These are phyloP conservation scores for Boletus subparvulus DNA, from an alignment of 768 basidiomycete species.

Conservation along the genomic window DNA sequence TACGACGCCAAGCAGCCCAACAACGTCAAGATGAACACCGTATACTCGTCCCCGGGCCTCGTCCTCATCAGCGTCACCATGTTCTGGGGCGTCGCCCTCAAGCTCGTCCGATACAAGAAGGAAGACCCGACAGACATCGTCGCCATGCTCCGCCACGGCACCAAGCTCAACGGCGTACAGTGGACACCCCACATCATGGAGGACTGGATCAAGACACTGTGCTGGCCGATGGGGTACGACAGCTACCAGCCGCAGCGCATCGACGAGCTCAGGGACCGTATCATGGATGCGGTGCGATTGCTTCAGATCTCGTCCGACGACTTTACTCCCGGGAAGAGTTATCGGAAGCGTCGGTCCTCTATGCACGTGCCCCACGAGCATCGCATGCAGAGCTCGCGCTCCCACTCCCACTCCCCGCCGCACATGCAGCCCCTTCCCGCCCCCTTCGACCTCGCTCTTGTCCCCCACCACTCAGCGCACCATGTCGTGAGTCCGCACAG, in stretches of 20 bases:
- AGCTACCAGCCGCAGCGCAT: slow-evolving; percentile 45
- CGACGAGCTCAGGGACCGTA: slow-evolving; percentile 46
- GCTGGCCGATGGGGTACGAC: slow-evolving; percentile 64
- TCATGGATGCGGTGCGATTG: slow-evolving; percentile 51
- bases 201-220: slow-evolving; percentile 54
- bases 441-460: slow-evolving; percentile 2
- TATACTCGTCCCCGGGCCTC: slow-evolving; percentile 58
- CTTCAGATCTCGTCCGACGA: slow-evolving; percentile 22
- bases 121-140: slow-evolving; percentile 67
- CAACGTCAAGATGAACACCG: slow-evolving; percentile 54
- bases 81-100: slow-evolving; percentile 71
- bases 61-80: slow-evolving; percentile 61
- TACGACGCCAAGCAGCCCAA: slow-evolving; percentile 47
- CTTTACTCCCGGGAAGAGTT: background rate
- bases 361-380: slow-evolving; percentile 6
- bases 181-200: slow-evolving; percentile 60
- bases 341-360: slow-evolving; percentile 10
- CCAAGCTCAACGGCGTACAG: slow-evolving; percentile 45
- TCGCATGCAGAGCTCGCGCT: background rate
- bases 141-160: slow-evolving; percentile 63
- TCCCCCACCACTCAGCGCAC: background rate
- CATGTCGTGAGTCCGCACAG: slow-evolving; percentile 10
- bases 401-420: background rate
- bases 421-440: background rate
- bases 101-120: slow-evolving; percentile 64